Evolutionary conservation across 1,284 basidiomycete genomes (phyloP), one percentile per base, ranked within the genome.

Genomic region (Pisolithus thermaeus): DNA sequence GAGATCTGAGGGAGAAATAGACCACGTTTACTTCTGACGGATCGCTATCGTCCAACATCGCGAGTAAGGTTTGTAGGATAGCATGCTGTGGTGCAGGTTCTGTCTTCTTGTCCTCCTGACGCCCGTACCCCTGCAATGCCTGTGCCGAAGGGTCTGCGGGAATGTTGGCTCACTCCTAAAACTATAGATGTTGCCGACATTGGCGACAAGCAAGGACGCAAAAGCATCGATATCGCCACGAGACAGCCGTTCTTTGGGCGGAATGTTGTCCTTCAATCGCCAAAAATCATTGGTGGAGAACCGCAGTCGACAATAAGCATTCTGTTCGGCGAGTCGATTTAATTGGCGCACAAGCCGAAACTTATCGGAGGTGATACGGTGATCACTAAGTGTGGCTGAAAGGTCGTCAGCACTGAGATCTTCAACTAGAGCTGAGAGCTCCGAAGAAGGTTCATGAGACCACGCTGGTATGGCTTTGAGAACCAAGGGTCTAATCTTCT

Each of bases 191-290:
- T 69, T 70, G 0, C 87, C 87, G 50, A 75, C 70, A 44, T 81
- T 74, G 7, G 73, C 60, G n/a, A 80, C 70, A 12, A 96, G 70
- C 7, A 95, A 70, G 12, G 80, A 75, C n/a, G 85, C 77, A 57
- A 95, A 92, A 0, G 88, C 87, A 46, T 81, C 73, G 4, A 85
- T 74, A 56, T 92, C 89, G 32, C 83, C 80, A 36, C 75, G 74
- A 37, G 80, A 77, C 27, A 89, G 66, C 25, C 76, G 68, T 3
- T 73, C 68, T 1, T 58, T 58, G 1, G 72, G 52, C 3, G 85
- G 85, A 38, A 93, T 85, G 58, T 77, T 83, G 18, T 82, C 79
- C 61, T 90, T 91, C 59, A 95, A 70, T 37, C 80, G 77, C 92
- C 92, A 95, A 64, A 95, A 93, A 56, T 87, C 82, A 2, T 72